Evolutionary conservation across 2,329 filamentous ascomycete genomes (phyloP), one percentile per base, ranked within the genome.

Genomic region (Dichotomopilus funicola): DNA sequence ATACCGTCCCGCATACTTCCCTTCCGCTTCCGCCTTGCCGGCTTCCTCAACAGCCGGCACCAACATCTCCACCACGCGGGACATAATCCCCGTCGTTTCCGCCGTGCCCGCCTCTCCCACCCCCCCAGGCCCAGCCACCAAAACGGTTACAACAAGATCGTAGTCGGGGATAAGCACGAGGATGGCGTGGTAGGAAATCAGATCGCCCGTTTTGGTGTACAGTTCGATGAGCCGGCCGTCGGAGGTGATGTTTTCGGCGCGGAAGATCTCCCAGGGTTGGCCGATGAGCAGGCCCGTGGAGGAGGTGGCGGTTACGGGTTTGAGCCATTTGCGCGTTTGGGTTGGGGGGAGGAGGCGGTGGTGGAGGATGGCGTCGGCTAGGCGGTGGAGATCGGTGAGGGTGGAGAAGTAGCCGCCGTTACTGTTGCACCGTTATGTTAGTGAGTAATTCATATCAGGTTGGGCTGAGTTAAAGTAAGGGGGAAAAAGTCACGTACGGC

Each of bases 201-300:
- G 58, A 54, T 73, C 72, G 2, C 77, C 77, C 2, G 62, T 65
- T 62, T 79, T 80, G 31, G 73, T 72, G 63, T 77, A 78, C 2
- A 79, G 51, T 33, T 79, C 75, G 11, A 78, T 64, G 0, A 74
- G 60, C 3, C 73, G 71, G 33, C 70, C 67, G 55, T 73, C 71
- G 0, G 64, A 59, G 5, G 71, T 71, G 35, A 73, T 56, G 59
- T 67, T 68, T 51, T 71, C 62, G 35, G 65, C 61, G 35, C 72
- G 72, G 31, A 71, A 65, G 48, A 78, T 78, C 61, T 78, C 76
- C 75, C 75, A 79, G 0, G 75, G 74, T 5, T 68, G 68, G 6
- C 76, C 77, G 36, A 78, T 66, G 33, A 70, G 68, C 42, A 69
- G 66, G 2, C 68, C 69, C 53, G 66, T 64, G 3, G 66, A 69